Base-by-base conservation (phyloP, 163 green algal species). In the Chloroidium sp. region DNA sequence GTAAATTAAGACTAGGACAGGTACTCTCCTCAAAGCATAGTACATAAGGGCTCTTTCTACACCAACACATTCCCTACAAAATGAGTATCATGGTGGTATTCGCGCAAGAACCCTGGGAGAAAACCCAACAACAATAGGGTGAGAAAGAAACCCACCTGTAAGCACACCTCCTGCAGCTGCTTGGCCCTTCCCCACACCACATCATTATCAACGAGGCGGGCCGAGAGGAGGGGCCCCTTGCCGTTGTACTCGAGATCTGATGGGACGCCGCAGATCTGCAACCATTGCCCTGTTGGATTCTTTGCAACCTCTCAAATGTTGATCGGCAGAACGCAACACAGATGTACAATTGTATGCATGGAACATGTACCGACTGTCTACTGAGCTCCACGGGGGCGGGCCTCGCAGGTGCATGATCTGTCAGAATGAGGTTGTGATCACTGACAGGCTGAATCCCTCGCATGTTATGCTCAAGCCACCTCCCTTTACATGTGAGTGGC, bases 201-300 rank as follows among this genome's bases (percentile, higher is more conserved):
- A 1, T 89, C 85, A 36, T 84, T 61, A 77, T 92, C 89, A 13
- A 86, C 72, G 1, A 79, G 60, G 59, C 79, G 79, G 0, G 86
- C 87, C 2, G 83, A 88, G n/a, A 92, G 61, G 76, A 92, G 78
- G 8, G 88, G 87, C 3, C 87, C 88, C 6, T 72, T 74, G 3
- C 80, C 80, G 36, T 81, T 74, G 62, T 85, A 85, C 67, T 77
- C 62, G 14, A 84, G 74, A 0, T 83, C 78, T 1, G 75, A 0
- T 10, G 87, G 87, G 0, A 83, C 69, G 1, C 82, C 80, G 75
- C 85, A 67, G 4, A 86, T 78, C 82, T 86, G 78, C 78, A 69
- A 3, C 10, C 62, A 78, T 68, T 10, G 60, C 1, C 6, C 67
- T 72, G 6, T n/a, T 72, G 67, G 67, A 36, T 36, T 36, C 36